Evolutionary conservation across 2,329 filamentous ascomycete species (phyloP), one percentile per base, ranked within the genome.

Genomic region (Aureobasidium sp.): DNA sequence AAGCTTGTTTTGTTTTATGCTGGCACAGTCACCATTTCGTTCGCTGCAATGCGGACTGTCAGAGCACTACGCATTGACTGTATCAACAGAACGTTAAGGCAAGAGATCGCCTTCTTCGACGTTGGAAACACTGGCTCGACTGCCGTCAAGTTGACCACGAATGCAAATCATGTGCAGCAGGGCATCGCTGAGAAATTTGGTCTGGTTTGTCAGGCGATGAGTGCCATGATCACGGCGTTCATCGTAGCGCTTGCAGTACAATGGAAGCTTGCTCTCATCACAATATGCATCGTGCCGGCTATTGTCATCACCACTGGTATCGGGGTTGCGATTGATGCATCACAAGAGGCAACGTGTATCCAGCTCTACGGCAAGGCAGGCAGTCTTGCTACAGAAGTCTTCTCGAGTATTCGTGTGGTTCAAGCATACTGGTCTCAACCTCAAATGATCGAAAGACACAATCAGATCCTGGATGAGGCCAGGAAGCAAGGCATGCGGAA

Each of bases 181-280:
- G 84, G 84, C 14, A 85, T 83, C 0, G 83, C 80, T 1, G 84
- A 87, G 66, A 88, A 88, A 64, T 82, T 85, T 14, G 83, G 83
- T 42, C 77, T 85, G 27, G 76, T 79, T 58, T 71, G 87, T 3
- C 75, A 77, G 21, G 81, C 76, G 40, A 66, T 79, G 8, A 80
- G 80, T 2, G 87, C 85, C 64, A 86, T 86, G 62, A 63, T 85
- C 48, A 81, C 83, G 0, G 79, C 83, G 2, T 86, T 84, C 57
- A 21, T 45, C 10, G 42, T 45, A 4, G 71, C 83, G 4, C 78
- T 87, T n/a, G 81, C 82, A 1, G 86, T 87, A 60, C 74, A 84
- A 59, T 71, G 77, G n/a, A 73, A 74, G 44, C 72, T 88, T 6
- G 81, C 84, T 1, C 81, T 74, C 2, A 85, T 86, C 66, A 72